Conservation (phyloP, 306 rosid species). For the Purshia tridentata region DNA sequence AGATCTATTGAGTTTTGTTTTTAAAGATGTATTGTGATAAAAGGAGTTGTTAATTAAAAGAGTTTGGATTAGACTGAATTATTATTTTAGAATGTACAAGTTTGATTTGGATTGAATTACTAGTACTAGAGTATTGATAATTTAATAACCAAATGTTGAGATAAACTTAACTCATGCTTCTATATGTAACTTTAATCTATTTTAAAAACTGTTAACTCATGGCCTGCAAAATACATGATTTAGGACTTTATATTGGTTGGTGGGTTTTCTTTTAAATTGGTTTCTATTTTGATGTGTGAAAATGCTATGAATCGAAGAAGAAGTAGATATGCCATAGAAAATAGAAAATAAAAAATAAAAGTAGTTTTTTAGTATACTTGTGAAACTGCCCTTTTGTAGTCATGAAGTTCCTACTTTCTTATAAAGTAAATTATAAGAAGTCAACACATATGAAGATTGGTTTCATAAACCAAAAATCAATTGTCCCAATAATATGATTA, state of each 20-base stretch:
- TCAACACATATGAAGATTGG: neutral
- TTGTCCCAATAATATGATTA: neutral
- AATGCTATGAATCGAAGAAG: neutral
- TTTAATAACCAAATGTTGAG: too few relatives aligned
- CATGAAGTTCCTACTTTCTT: neutral
- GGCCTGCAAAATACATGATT: neutral
- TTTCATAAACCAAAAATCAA: neutral
- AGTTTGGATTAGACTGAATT: too few relatives aligned
- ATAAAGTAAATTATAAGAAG: neutral
- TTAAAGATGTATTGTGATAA: too few relatives aligned
- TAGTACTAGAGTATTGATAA: too few relatives aligned
- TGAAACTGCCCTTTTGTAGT: neutral
- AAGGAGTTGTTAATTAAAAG: too few relatives aligned
- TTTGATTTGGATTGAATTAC: too few relatives aligned
- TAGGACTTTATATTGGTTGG: neutral
- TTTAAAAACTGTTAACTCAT: neutral
- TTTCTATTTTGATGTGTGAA: neutral
- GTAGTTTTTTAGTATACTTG: neutral
- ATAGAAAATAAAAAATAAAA: neutral
- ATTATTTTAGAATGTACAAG: too few relatives aligned
- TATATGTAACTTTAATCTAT: neutral
- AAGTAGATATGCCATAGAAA: neutral
- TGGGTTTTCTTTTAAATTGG: neutral
- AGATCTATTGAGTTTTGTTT: too few relatives aligned
- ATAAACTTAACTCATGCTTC: too few relatives aligned